Conservation (phyloP, 1,139 yeast genomes). For the Wickerhamomyces sp. region DNA sequence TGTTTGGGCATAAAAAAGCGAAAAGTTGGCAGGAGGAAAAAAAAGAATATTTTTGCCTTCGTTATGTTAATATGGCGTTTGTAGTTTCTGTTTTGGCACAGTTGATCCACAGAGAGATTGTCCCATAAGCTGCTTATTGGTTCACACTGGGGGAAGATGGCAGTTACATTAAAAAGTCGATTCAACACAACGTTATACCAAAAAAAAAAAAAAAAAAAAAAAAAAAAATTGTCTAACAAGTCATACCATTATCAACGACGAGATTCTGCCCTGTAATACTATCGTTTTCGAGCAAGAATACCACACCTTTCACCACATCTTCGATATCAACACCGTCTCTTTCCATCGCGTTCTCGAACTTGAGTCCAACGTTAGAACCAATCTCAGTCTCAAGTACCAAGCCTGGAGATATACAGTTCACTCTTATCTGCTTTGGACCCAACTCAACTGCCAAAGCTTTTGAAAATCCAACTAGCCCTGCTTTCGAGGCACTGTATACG, state of each 20-base stretch:
- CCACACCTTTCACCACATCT: slow-evolving; percentile 23
- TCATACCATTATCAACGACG: slow-evolving; percentile 25
- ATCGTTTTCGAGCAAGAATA: slow-evolving; percentile 27
- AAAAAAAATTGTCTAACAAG: slow-evolving; percentile 9
- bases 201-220: not conserved
- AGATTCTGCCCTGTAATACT: slow-evolving; percentile 38
- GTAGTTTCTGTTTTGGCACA: too few species aligned
- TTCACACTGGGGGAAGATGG: too few species aligned
- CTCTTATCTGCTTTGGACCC: slow-evolving; percentile 42
- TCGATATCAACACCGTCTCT: slow-evolving; percentile 30
- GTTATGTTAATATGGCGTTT: too few species aligned
- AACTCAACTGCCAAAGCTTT: slow-evolving; percentile 59
- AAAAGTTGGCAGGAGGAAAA: too few species aligned
- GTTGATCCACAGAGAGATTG: too few species aligned
- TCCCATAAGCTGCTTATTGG: too few species aligned
- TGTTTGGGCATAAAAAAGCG: too few species aligned
- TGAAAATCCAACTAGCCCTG: slow-evolving; percentile 70
- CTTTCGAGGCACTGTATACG: slow-evolving; percentile 77
- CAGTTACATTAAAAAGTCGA: too few species aligned
- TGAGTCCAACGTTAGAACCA: slow-evolving; percentile 29
- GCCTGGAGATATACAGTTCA: slow-evolving; percentile 71
- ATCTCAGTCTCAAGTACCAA: slow-evolving; percentile 70
- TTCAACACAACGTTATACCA: too few species aligned
- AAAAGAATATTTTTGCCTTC: too few species aligned
- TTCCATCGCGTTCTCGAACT: slow-evolving; percentile 19